phyloP scores from a whole-genome alignment of 83 land plant species.

The Picea abies region DNA sequence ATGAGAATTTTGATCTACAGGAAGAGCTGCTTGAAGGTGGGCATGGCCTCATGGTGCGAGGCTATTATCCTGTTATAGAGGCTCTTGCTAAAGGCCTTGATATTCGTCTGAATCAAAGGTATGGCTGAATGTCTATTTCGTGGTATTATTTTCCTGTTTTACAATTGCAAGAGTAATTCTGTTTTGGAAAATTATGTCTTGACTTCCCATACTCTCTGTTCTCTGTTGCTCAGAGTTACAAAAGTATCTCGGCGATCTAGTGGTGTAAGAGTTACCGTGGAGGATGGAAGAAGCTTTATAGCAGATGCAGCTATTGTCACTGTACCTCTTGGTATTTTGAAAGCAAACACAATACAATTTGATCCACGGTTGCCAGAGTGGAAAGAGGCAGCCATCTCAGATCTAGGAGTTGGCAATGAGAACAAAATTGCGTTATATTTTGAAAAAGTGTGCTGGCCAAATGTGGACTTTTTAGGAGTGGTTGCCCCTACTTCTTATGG shows the following conservation, averaged over 20 bases:
- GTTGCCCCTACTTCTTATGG: conserved; percentile 64
- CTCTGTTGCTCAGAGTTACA: conserved; percentile 45
- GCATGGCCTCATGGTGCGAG: too few relatives aligned
- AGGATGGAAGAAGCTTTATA: conserved; percentile 54
- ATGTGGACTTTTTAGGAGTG: conserved; percentile 77
- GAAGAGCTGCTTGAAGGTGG: too few relatives aligned
- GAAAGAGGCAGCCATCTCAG: conserved; percentile 66
- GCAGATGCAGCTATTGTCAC: conserved; percentile 80
- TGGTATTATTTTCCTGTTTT: background rate
- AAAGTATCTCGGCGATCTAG: conserved; percentile 32
- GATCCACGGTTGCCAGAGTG: conserved; percentile 75
- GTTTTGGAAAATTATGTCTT: background rate
- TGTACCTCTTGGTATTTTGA: conserved; percentile 73
- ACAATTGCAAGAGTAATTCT: background rate
- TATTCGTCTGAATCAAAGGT: conserved; percentile 49
- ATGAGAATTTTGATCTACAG: conserved; percentile 32
- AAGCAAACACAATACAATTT: conserved; percentile 55
- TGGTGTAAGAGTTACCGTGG: conserved; percentile 59
- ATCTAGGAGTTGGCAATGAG: conserved; percentile 72
- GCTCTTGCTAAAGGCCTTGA: too few relatives aligned
- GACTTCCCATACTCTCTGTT: background rate
- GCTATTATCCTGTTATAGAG: too few relatives aligned
- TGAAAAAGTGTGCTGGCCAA: conserved; percentile 84
- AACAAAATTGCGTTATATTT: conserved; percentile 78
- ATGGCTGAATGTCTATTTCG: background rate